These are phyloP conservation scores for Aspergillaceae sp. DNA, from an alignment of 2,329 filamentous ascomycete species.

Conservation along the genomic window DNA sequence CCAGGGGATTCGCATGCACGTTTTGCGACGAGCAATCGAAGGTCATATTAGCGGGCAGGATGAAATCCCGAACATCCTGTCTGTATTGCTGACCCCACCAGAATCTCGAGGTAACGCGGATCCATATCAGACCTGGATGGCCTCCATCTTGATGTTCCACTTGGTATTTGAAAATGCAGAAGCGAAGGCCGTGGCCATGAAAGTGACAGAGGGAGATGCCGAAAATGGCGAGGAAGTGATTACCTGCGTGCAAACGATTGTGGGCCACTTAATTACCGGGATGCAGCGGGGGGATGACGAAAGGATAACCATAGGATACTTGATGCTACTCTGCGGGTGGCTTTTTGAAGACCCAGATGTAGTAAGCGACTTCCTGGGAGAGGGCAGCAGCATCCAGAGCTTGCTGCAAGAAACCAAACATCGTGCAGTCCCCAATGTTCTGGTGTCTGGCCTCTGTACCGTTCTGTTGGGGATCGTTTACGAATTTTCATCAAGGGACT, in stretches of 20 bases:
- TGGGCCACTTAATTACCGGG: conserved; percentile 74
- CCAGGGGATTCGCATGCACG: conserved; percentile 71
- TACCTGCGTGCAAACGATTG: conserved; percentile 81
- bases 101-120: conserved; percentile 58
- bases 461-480: conserved; percentile 82
- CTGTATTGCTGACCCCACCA: conserved; percentile 64
- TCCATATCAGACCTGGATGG: conserved; percentile 84
- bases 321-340: conserved; percentile 84
- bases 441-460: conserved; percentile 75
- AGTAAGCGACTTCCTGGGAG: conserved; percentile 84
- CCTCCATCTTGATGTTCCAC: conserved; percentile 77
- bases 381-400: conserved; percentile 86
- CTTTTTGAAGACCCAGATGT: conserved; percentile 85
- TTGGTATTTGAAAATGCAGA: conserved; percentile 70
- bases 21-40: conserved; percentile 78
- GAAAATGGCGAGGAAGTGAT: conserved; percentile 88
- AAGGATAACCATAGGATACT: conserved; percentile 70
- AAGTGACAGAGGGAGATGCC: conserved; percentile 80
- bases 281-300: conserved; percentile 69
- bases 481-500: conserved; percentile 97
- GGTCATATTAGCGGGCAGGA: conserved; percentile 70
- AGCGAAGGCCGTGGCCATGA: conserved; percentile 71
- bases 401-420: conserved; percentile 68
- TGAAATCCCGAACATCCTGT: conserved; percentile 80
- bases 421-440: conserved; percentile 49